These are phyloP conservation scores for Kwoniella shivajii DNA, from an alignment of 1,284 basidiomycete genomes.

Conservation along the genomic window DNA sequence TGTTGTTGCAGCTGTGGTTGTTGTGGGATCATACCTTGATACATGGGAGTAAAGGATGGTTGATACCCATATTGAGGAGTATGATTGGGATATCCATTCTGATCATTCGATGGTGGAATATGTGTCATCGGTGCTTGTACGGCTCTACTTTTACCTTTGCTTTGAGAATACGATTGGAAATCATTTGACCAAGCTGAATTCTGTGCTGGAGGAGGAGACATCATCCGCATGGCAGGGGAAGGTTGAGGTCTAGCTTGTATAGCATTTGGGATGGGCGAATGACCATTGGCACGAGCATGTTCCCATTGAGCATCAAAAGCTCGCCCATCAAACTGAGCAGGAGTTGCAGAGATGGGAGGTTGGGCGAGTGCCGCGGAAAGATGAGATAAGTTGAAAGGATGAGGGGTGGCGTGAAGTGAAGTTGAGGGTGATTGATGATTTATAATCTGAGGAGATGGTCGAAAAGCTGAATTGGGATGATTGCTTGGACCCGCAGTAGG, in stretches of 20 bases:
- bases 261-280: neutral
- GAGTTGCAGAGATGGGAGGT: slow-evolving; percentile 15
- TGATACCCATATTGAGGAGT: slow-evolving; percentile 8
- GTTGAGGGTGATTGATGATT: slow-evolving; percentile 7
- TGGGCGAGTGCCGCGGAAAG: slow-evolving; percentile 41
- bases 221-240: neutral
- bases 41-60: slow-evolving; percentile 20
- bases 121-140: neutral
- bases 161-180: slow-evolving; percentile 5
- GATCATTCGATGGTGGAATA: neutral
- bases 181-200: slow-evolving; percentile 11
- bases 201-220: neutral
- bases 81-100: slow-evolving; percentile 1
- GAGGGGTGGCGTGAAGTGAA: slow-evolving; percentile 26
- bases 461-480: slow-evolving; percentile 6
- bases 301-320: slow-evolving; percentile 22
- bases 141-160: slow-evolving; percentile 32
- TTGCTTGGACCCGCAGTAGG: slow-evolving; percentile 12
- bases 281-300: neutral
- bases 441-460: neutral
- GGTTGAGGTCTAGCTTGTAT: neutral
- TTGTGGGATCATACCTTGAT: slow-evolving; percentile 15
- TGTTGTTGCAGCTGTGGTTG: neutral
- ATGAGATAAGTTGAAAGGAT: slow-evolving; percentile 52
- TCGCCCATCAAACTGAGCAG: slow-evolving; percentile 10